phyloP scores from a whole-genome alignment of 306 rosid species.

The Dryas drummondii region DNA sequence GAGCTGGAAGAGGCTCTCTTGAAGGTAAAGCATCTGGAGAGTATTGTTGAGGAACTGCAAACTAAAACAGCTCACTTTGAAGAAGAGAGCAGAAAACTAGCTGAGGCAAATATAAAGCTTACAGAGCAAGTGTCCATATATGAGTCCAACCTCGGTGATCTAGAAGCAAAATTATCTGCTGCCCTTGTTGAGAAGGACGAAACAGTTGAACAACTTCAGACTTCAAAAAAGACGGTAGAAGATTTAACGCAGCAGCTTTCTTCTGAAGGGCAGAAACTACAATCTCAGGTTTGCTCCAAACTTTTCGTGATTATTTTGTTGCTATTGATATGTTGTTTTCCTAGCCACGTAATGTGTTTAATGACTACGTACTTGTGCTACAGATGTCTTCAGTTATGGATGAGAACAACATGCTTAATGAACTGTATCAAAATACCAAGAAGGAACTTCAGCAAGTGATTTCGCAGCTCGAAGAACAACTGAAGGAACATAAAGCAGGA shows the following conservation, averaged over 20 bases:
- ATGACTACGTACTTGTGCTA: conserved; percentile 6
- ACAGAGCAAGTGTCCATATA: conserved; percentile 47
- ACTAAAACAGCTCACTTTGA: conserved; percentile 52
- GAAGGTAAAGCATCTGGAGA: conserved; percentile 64
- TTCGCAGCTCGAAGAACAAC: conserved; percentile 60
- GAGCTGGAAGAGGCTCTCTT: conserved; percentile 62
- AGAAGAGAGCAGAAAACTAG: conserved; percentile 52
- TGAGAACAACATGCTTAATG: conserved; percentile 77
- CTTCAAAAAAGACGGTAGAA: conserved; percentile 45
- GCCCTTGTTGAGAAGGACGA: conserved; percentile 58
- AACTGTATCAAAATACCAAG: conserved; percentile 61
- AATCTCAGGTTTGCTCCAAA: conserved; percentile 67
- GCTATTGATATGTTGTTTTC: conserved; percentile 9
- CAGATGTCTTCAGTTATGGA: conserved; percentile 75
- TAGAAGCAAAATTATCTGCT: conserved; percentile 47
- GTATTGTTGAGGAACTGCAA: conserved; percentile 59
- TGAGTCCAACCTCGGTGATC: conserved; percentile 59
- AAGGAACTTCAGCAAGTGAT: conserved; percentile 68
- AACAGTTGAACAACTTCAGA: conserved; percentile 46
- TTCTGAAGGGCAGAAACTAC: conserved; percentile 62
- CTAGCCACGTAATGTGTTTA: neutral
- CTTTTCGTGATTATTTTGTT: neutral
- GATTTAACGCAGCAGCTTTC: conserved; percentile 55
- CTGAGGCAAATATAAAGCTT: conserved; percentile 62
- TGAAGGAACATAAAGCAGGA: conserved; percentile 59